Evolutionary conservation across 2,329 filamentous ascomycete species (phyloP), one percentile per base, ranked within the genome.

Genomic region (Byssothecium circinans): DNA sequence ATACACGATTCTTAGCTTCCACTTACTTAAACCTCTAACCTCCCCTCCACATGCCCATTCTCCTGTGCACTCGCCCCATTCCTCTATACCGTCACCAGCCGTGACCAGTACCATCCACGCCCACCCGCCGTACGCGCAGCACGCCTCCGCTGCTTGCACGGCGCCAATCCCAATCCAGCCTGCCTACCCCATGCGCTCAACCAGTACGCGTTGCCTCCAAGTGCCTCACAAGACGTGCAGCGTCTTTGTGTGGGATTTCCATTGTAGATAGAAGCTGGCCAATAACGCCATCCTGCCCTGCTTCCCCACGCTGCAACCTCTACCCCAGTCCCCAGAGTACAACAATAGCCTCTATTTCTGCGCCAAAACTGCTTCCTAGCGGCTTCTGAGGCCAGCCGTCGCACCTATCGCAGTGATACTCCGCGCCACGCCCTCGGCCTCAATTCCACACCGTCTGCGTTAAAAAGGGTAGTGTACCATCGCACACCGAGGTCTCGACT

Each of bases 121-220:
- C n/a, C n/a, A n/a, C n/a, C 57, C 59, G 60, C 62, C 55, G 47
- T 52, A 60, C 53, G 60, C 62, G 61, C 62, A 58, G 44, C 42
- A 45, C 44, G 29, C 29, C 8, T 4, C 29, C 29, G 29, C 29
- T n/a, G 29, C 29, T 5, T 25, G 39, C 43, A 29, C 29, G 14
- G 12, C 29, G 12, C 29, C 29, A 12, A 14, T 7, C 32, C 41
- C 53, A 50, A 45, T 50, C 42, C 56, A 47, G 42, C 48, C 47
- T 45, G 45, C 36, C 52, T 44, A 45, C 41, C 62, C 64, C 62
- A 64, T 61, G 63, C 55, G 15, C 49, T 55, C 53, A 52, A 47
- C 53, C 51, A 50, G 57, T 52, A 56, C 57, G 57, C 56, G 53
- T 53, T 55, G 41, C 41, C 49, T 50, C 27, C 51, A 45, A 57